Evolutionary conservation across 2,329 filamentous ascomycete species (phyloP).

Genomic region (Pseudogymnoascus sp.): DNA sequence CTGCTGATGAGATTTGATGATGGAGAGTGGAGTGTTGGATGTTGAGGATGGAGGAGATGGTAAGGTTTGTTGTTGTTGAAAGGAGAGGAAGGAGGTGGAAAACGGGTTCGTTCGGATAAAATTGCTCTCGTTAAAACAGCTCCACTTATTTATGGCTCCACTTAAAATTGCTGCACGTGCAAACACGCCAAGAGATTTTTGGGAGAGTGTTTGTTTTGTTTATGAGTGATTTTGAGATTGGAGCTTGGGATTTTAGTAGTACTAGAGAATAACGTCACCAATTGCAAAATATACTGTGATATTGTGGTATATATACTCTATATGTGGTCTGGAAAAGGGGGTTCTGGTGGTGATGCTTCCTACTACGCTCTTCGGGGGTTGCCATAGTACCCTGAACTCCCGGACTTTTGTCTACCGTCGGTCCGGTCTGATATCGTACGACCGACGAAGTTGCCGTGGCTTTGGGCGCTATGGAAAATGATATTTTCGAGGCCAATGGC

Average conservation of each 20-base stretch:
- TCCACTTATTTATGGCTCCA: conserved; percentile 3
- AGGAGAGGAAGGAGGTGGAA: conserved; percentile 11
- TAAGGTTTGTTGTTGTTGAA: conserved; percentile 9
- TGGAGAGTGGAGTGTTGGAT: conserved; percentile 14
- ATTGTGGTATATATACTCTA: neutral
- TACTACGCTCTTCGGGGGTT: neutral
- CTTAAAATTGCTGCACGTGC: conserved; percentile 9
- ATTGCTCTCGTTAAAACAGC: conserved; percentile 9
- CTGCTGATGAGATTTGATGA: conserved; percentile 19
- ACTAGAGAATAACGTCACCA: neutral
- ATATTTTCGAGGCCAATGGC: conserved; percentile 2
- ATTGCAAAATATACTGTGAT: neutral
- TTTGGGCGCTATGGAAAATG: neutral
- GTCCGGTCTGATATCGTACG: conserved; percentile 8
- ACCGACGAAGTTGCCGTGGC: conserved; percentile 7
- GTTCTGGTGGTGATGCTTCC: neutral
- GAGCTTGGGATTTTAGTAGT: neutral
- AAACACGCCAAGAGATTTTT: conserved; percentile 3
- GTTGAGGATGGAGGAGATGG: conserved; percentile 1
- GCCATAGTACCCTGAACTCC: conserved; percentile 9
- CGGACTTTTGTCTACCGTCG: conserved; percentile 3
- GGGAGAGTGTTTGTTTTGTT: neutral
- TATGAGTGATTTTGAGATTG: neutral
- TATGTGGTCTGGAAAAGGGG: neutral
- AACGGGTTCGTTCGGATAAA: conserved; percentile 9